phyloP scores from a whole-genome alignment of 1,139 yeast genomes.

The Protomyces inundatus region DNA sequence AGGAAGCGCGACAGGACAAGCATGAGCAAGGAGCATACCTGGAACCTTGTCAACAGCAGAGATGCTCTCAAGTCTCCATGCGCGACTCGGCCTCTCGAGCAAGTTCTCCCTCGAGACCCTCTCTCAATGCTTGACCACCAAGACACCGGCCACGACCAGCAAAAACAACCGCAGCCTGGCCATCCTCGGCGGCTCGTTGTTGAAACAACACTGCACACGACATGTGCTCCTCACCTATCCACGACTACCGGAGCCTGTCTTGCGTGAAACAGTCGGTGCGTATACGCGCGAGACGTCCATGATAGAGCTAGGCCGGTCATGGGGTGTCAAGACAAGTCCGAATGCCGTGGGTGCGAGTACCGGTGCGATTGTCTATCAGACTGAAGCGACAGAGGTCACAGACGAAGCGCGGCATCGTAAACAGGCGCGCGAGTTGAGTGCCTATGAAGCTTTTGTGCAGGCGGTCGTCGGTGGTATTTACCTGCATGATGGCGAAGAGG shows the following conservation, averaged over 20 bases:
- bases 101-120: constrained; percentile 59
- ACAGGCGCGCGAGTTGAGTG: constrained; percentile 36
- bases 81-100: constrained; percentile 56
- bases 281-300: constrained; percentile 64
- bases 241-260: constrained; percentile 74
- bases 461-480: constrained; percentile 46
- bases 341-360: constrained; percentile 43
- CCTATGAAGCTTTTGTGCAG: constrained; percentile 48
- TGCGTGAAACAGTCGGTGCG: constrained; percentile 67
- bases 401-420: constrained; percentile 44
- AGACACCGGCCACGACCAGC: constrained; percentile 37
- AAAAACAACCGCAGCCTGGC: constrained; percentile 17
- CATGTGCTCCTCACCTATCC: constrained; percentile 73
- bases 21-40: too few relatives aligned
- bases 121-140: constrained; percentile 71
- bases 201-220: constrained; percentile 72
- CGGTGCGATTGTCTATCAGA: constrained; percentile 5
- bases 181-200: constrained; percentile 64
- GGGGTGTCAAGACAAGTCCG: constrained; percentile 80
- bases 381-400: constrained; percentile 40
- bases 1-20: too few relatives aligned
- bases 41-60: too few relatives aligned
- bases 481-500: constrained; percentile 53
- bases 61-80: constrained; percentile 67
- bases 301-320: constrained; percentile 55